Percentiles rank a stretch among this genome's conserved stretches.
These are phyloP conservation scores for Emericellopsis terricola DNA, from an alignment of 495 filamentous ascomycete species.

Conservation along the genomic window DNA sequence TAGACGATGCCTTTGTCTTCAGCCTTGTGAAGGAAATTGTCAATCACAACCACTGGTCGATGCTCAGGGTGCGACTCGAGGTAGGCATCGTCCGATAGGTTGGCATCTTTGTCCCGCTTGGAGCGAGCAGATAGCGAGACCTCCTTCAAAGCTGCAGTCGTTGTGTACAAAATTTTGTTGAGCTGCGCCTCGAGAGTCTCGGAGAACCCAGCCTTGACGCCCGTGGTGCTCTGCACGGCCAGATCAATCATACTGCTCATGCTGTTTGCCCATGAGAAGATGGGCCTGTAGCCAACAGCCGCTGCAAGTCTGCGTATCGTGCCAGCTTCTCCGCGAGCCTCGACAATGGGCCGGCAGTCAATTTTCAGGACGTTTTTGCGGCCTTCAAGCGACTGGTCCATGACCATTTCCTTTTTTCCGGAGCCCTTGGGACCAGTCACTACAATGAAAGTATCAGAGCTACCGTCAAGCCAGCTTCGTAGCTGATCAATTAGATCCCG, in stretches of 20 bases:
- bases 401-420: constrained; percentile 71
- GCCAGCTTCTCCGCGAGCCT: constrained; percentile 76
- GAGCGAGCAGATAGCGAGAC: constrained; percentile 50
- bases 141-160: constrained; percentile 58
- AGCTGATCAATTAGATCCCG: constrained; percentile 64
- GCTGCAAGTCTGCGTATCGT: constrained; percentile 68
- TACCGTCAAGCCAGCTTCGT: constrained; percentile 72
- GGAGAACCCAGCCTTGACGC: constrained; percentile 85
- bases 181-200: constrained; percentile 87
- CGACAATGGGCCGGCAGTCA: constrained; percentile 87
- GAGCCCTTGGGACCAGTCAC: constrained; percentile 84
- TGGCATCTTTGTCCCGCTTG: constrained; percentile 56
- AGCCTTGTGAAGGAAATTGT: constrained; percentile 80
- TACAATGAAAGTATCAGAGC: constrained; percentile 81
- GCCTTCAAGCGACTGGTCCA: constrained; percentile 66
- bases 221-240: constrained; percentile 83
- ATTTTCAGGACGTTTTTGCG: constrained; percentile 69
- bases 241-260: constrained; percentile 83
- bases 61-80: constrained; percentile 79
- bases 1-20: constrained; percentile 59
- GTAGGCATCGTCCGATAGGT: constrained; percentile 68
- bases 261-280: constrained; percentile 94
- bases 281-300: constrained; percentile 79
- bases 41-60: constrained; percentile 74
- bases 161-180: constrained; percentile 79